Conservation (phyloP, 176 grass and related monocot species). For the Saccharum officinarum region DNA sequence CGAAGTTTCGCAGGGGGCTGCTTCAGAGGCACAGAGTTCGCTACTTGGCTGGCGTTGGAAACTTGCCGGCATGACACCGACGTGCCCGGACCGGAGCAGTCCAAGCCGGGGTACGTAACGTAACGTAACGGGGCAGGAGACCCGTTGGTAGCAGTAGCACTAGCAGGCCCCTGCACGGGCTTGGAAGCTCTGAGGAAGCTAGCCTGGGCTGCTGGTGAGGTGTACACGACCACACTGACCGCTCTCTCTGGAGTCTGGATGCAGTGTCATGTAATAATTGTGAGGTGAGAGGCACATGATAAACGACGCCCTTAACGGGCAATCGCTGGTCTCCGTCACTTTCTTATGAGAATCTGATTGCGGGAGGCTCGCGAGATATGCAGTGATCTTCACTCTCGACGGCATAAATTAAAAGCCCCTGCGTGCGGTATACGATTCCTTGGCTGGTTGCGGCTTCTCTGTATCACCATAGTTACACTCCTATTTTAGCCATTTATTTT, state of each 20-base stretch:
- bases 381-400: not conserved
- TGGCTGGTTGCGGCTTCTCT: too few species aligned
- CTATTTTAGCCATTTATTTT: too few species aligned
- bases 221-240: not conserved
- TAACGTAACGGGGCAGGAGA: not conserved
- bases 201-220: not conserved
- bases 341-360: not conserved
- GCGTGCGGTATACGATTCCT: too few species aligned
- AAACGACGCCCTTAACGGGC: not conserved
- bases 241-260: not conserved
- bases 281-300: not conserved
- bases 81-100: not conserved
- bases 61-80: not conserved
- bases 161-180: not conserved
- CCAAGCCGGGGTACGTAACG: not conserved
- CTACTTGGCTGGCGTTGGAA: not conserved
- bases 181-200: not conserved
- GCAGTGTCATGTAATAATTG: not conserved
- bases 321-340: not conserved
- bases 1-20: slow-evolving; percentile 29
- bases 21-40: not conserved
- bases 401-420: too few species aligned
- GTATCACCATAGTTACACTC: too few species aligned
- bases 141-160: not conserved
- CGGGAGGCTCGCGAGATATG: not conserved